Percentiles rank a stretch among this genome's conserved stretches.
These are phyloP conservation scores for Candida argentea DNA, from an alignment of 805 yeast species.

Conservation along the genomic window DNA sequence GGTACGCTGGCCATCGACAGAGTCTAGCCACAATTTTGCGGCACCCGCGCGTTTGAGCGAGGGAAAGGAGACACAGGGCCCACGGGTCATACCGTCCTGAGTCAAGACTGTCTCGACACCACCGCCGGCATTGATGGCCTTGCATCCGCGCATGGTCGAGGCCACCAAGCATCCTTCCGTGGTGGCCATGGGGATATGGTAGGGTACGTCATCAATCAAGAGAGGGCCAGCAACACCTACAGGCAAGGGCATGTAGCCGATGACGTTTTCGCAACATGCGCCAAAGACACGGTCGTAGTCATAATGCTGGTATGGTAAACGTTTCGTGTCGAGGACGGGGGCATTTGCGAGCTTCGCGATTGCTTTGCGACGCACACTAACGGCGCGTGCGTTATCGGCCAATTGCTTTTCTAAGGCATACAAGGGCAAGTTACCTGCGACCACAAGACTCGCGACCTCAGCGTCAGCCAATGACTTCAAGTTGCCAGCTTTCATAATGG, in stretches of 20 bases:
- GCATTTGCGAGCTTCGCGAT: slow-evolving; percentile 76
- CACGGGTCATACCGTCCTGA: slow-evolving; percentile 98
- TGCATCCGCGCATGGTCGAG: slow-evolving; percentile 98
- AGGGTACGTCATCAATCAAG: slow-evolving; percentile 78
- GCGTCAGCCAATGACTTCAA: slow-evolving; percentile 56
- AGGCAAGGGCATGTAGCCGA: slow-evolving; percentile 94
- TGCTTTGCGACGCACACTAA: slow-evolving; percentile 84
- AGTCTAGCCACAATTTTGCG: slow-evolving; percentile 90
- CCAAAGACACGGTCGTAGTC: slow-evolving; percentile 96
- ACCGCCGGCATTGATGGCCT: slow-evolving; percentile 94
- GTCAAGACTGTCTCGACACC: slow-evolving; percentile 90
- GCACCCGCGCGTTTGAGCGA: slow-evolving; percentile 81
- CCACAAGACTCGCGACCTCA: slow-evolving; percentile 65
- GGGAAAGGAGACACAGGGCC: slow-evolving; percentile 92
- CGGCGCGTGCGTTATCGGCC: slow-evolving; percentile 86
- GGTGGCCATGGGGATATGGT: slow-evolving; percentile 97
- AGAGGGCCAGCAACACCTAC: slow-evolving; percentile 98
- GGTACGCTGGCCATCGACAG: slow-evolving; percentile 79
- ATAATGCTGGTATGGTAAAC: slow-evolving; percentile 72
- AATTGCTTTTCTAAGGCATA: slow-evolving; percentile 92
- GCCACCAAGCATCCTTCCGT: slow-evolving; percentile 99
- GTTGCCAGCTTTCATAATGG: slow-evolving; percentile 59
- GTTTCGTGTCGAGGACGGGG: slow-evolving; percentile 60
- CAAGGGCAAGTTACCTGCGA: slow-evolving; percentile 72
- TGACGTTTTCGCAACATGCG: slow-evolving; percentile 97